A percentile compares a stretch with the other conserved stretches of the same genome.
Evolutionary conservation across 306 rosid genomes (phyloP).

Genomic region (Cucumis melo): DNA sequence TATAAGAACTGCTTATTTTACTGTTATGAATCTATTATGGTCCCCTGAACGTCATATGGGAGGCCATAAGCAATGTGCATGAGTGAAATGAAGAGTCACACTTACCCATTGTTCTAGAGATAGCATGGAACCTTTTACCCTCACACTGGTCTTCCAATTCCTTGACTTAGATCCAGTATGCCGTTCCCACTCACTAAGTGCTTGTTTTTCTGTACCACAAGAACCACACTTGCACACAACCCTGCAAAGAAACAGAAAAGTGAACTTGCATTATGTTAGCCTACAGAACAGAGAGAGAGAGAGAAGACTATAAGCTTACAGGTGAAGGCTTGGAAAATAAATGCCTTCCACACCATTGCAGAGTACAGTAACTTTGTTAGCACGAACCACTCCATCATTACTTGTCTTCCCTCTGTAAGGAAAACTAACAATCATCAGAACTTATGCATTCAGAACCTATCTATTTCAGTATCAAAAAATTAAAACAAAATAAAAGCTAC

Average conservation of each 20-base stretch:
- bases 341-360: conserved; percentile 89
- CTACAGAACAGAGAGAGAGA: not conserved
- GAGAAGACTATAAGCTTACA: conserved; percentile 35
- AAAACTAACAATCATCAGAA: conserved; percentile 19
- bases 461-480: not conserved
- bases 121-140: conserved; percentile 84
- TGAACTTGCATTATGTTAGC: not conserved
- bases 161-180: conserved; percentile 89
- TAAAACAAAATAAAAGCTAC: not conserved
- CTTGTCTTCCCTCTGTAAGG: conserved; percentile 43
- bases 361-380: conserved; percentile 81
- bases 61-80: conserved; percentile 4
- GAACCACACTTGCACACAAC: conserved; percentile 91
- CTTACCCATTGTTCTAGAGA: conserved; percentile 98
- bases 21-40: not conserved
- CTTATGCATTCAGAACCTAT: not conserved
- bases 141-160: conserved; percentile 87
- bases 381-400: conserved; percentile 41
- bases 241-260: conserved; percentile 35
- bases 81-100: conserved; percentile 8
- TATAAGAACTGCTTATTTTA: too few species aligned
- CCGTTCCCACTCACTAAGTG: conserved; percentile 94
- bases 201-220: conserved; percentile 90
- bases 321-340: conserved; percentile 97
- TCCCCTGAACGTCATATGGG: conserved; percentile 1